A percentile compares a stretch with the other conserved stretches of the same genome.
Conservation (phyloP, 306 rosid genomes). For the Castanea sativa region DNA sequence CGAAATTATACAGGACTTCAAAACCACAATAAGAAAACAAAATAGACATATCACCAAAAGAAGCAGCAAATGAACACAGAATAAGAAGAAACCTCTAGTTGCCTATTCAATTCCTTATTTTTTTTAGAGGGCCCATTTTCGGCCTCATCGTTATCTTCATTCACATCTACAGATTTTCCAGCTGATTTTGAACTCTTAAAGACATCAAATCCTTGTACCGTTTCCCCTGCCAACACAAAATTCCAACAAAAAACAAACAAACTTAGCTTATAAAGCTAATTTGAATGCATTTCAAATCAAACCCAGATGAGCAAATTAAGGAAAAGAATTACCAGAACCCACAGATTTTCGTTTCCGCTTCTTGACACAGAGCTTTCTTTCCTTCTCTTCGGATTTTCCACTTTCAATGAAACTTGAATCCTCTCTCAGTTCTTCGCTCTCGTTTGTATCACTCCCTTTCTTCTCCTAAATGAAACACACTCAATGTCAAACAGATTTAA, state of each 20-base stretch:
- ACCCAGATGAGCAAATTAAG: not conserved
- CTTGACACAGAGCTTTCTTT: constrained; percentile 34
- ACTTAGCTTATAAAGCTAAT: not conserved
- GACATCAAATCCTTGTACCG: constrained; percentile 71
- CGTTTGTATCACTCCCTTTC: constrained; percentile 29
- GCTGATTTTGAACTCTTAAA: constrained; percentile 58
- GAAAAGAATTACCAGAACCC: constrained; percentile 43
- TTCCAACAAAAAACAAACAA: constrained; percentile 6
- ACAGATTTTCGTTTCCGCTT: constrained; percentile 74
- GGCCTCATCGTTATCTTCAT: constrained; percentile 32
- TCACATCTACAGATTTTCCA: not conserved
- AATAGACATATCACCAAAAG: not conserved
- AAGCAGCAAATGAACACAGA: not conserved
- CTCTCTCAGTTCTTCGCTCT: constrained; percentile 27
- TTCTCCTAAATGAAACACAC: constrained; percentile 29
- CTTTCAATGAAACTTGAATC: constrained; percentile 30
- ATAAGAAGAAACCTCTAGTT: constrained; percentile 65
- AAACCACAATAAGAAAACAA: not conserved
- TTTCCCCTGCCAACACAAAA: constrained; percentile 30
- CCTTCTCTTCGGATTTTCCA: constrained; percentile 29
- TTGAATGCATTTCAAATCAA: not conserved
- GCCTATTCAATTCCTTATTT: constrained; percentile 64
- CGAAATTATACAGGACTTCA: constrained; percentile 5
- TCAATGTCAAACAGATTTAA: too few species aligned
- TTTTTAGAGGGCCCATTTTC: constrained; percentile 29